Evolutionary conservation across 202 grass and related monocot species (phyloP).

Genomic region (Elaeis oleifera): DNA sequence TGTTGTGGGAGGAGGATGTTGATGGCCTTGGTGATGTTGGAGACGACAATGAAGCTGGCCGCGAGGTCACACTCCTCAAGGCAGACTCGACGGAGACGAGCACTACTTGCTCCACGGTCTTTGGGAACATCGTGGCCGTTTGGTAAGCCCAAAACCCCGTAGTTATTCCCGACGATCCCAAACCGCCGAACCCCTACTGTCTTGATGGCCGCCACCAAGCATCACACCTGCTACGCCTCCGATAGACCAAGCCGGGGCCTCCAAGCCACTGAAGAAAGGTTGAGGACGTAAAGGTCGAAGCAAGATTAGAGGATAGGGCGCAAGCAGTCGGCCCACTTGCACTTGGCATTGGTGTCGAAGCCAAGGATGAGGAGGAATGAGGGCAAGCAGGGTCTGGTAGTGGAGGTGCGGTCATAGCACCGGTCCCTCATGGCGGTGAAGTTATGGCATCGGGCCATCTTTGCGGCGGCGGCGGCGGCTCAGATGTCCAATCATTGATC

Average conservation of each 20-base stretch:
- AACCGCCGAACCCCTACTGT: slow-evolving; percentile 41
- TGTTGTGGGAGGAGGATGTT: slow-evolving; percentile 58
- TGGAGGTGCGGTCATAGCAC: slow-evolving; percentile 53
- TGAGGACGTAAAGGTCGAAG: slow-evolving; percentile 77
- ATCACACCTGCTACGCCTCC: slow-evolving; percentile 55
- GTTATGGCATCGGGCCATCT: slow-evolving; percentile 39
- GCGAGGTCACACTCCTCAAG: slow-evolving; percentile 76
- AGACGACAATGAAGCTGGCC: slow-evolving; percentile 60
- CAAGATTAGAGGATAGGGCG: slow-evolving; percentile 49
- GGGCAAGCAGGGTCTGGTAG: slow-evolving; percentile 21
- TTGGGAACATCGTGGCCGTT: slow-evolving; percentile 51
- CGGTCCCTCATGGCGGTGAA: slow-evolving; percentile 60
- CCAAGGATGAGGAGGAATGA: slow-evolving; percentile 71
- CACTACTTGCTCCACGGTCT: slow-evolving; percentile 40
- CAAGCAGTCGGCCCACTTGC: slow-evolving; percentile 73
- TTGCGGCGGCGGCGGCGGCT: background rate
- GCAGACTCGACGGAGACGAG: slow-evolving; percentile 67
- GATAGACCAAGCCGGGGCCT: slow-evolving; percentile 43
- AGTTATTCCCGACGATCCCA: slow-evolving; percentile 58
- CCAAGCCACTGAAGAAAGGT: slow-evolving; percentile 82
- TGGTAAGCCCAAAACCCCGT: slow-evolving; percentile 64
- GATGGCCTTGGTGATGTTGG: slow-evolving; percentile 39
- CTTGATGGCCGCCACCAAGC: slow-evolving; percentile 52
- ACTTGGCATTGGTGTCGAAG: slow-evolving; percentile 67
- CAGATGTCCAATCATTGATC: too few species aligned